phyloP scores from a whole-genome alignment of 345 rosid species.

The Nasturtium officinale region DNA sequence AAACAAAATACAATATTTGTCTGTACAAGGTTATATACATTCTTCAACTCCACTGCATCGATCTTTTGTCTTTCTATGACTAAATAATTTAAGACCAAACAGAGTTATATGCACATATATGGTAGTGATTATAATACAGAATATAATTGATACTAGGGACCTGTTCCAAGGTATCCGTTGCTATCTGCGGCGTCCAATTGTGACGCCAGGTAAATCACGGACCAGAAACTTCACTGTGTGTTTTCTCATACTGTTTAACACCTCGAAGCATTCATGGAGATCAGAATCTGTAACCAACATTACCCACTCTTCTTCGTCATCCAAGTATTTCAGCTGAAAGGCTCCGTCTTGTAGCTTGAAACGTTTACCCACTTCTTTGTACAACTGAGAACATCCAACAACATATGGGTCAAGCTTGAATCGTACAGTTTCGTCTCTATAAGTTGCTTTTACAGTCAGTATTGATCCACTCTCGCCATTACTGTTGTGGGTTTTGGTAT shows the following conservation, averaged over 20 bases:
- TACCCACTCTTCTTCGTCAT: conserved; percentile 95
- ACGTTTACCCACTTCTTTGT: conserved; percentile 74
- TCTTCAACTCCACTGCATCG: conserved; percentile 14
- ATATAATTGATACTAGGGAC: conserved; percentile 25
- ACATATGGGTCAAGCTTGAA: conserved; percentile 73
- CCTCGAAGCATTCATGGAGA: conserved; percentile 81
- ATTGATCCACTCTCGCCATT: conserved; percentile 48
- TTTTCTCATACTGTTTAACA: conserved; percentile 60
- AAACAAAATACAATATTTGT: too few relatives aligned
- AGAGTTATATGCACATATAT: not conserved
- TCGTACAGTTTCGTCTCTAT: conserved; percentile 67
- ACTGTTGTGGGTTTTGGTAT: conserved; percentile 41
- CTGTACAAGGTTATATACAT: conserved; percentile 18
- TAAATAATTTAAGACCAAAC: conserved; percentile 17
- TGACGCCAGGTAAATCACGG: conserved; percentile 49
- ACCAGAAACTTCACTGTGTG: conserved; percentile 69
- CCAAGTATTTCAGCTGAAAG: conserved; percentile 82
- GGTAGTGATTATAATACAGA: not conserved
- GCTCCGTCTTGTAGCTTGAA: conserved; percentile 67
- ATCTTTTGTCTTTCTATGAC: conserved; percentile 12
- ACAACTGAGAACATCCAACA: conserved; percentile 65
- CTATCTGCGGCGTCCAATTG: conserved; percentile 69
- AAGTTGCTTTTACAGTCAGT: conserved; percentile 77
- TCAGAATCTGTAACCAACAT: conserved; percentile 72
- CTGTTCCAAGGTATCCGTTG: conserved; percentile 52